Evolutionary conservation across 169 alveolate genomes (phyloP).

Genomic region (Plasmodium fragile): DNA sequence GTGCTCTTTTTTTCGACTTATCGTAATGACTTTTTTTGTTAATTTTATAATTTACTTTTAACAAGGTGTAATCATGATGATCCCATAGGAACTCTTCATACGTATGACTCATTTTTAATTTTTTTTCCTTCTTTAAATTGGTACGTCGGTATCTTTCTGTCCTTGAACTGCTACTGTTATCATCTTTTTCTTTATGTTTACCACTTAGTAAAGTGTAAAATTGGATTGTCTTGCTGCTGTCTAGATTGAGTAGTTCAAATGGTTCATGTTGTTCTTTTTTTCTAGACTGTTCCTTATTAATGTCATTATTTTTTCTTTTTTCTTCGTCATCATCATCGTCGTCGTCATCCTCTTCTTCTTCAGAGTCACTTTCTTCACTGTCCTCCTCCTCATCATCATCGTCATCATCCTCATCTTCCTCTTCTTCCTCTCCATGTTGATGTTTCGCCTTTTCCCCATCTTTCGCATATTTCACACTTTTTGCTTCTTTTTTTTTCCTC

Average conservation of each 20-base stretch:
- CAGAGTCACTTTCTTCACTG: not conserved
- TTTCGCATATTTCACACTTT: not conserved
- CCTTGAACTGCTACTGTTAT: not conserved
- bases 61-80: constrained; percentile 37
- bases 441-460: not conserved
- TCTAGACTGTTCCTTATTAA: not conserved
- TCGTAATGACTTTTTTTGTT: constrained; percentile 66
- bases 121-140: constrained; percentile 23
- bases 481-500: not conserved
- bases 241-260: not conserved
- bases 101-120: constrained; percentile 29
- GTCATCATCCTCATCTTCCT: not conserved
- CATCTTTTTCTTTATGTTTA: not conserved
- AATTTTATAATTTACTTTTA: constrained; percentile 73
- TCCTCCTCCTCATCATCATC: not conserved
- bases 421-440: not conserved
- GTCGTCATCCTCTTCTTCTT: not conserved
- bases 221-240: constrained; percentile 29
- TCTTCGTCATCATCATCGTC: not conserved
- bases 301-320: not conserved
- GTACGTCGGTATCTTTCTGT: not conserved
- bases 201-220: constrained; percentile 10
- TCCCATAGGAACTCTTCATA: constrained; percentile 38
- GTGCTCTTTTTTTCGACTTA: constrained; percentile 31
- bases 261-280: not conserved